A percentile compares a stretch with the other conserved stretches of the same genome.
phyloP scores from a whole-genome alignment of 768 basidiomycete genomes.

The Leccinum fibrillosum region DNA sequence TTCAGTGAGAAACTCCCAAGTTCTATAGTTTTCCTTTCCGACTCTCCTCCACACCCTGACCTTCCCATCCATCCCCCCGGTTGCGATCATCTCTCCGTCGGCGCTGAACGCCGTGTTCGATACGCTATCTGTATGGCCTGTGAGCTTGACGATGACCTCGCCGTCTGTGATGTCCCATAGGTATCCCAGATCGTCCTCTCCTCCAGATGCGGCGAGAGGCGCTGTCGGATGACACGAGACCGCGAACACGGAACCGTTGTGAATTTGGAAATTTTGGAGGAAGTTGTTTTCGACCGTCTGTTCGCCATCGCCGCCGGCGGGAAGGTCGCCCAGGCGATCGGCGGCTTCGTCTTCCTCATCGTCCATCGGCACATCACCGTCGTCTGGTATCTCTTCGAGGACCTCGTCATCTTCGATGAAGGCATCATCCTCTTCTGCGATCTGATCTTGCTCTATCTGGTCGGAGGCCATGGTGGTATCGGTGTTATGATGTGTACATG shows the following conservation, averaged over 20 bases:
- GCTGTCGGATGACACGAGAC: slow-evolving; percentile 79
- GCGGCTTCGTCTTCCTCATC: slow-evolving; percentile 56
- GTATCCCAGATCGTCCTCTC: slow-evolving; percentile 93
- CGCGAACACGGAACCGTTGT: slow-evolving; percentile 78
- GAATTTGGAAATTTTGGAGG: slow-evolving; percentile 64
- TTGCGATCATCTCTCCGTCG: slow-evolving; percentile 92
- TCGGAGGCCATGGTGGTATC: slow-evolving; percentile 25
- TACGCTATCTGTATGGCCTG: slow-evolving; percentile 93
- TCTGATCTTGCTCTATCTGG: slow-evolving; percentile 36
- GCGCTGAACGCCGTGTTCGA: slow-evolving; percentile 71
- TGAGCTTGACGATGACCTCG: slow-evolving; percentile 76
- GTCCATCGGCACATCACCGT: slow-evolving; percentile 70
- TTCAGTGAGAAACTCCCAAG: slow-evolving; percentile 94
- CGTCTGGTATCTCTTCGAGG: slow-evolving; percentile 58
- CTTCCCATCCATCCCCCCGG: slow-evolving; percentile 97
- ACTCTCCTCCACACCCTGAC: slow-evolving; percentile 90
- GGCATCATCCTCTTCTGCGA: slow-evolving; percentile 46
- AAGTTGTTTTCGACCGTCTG: slow-evolving; percentile 57
- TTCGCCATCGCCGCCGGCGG: slow-evolving; percentile 35
- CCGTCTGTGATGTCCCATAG: slow-evolving; percentile 88
- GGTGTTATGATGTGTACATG: neutral
- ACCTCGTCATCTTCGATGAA: slow-evolving; percentile 69
- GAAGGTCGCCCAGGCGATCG: slow-evolving; percentile 45
- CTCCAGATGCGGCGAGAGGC: slow-evolving; percentile 85
- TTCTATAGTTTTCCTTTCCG: slow-evolving; percentile 65